A percentile compares a stretch with the other conserved stretches of the same genome.
phyloP scores from a whole-genome alignment of 108 stramenopile genomes.

The Stephanodiscus minutulus region DNA sequence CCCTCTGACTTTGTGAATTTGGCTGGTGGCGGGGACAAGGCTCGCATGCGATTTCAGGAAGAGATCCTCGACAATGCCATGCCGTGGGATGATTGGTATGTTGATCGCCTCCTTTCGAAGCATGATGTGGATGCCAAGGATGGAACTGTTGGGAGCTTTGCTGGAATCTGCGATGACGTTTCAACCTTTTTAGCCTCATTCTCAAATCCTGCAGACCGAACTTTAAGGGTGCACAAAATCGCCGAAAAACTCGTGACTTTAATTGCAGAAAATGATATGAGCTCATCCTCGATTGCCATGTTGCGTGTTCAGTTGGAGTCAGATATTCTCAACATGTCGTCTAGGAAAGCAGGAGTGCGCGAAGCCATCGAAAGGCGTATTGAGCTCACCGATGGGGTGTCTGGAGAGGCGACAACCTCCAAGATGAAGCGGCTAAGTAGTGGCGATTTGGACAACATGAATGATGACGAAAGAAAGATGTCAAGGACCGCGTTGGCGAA shows the following conservation, averaged over 20 bases:
- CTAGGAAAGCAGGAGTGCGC: slow-evolving; percentile 53
- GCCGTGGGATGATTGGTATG: slow-evolving; percentile 78
- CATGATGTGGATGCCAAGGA: slow-evolving; percentile 43
- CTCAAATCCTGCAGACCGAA: slow-evolving; percentile 58
- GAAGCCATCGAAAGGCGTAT: slow-evolving; percentile 44
- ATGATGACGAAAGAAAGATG: slow-evolving; percentile 29
- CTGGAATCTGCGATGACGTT: slow-evolving; percentile 58
- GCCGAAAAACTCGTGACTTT: slow-evolving; percentile 51
- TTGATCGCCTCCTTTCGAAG: slow-evolving; percentile 47
- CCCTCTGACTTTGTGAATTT: slow-evolving; percentile 80
- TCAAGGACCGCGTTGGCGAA: slow-evolving; percentile 28
- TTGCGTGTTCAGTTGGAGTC: slow-evolving; percentile 63
- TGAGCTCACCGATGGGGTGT: slow-evolving; percentile 36
- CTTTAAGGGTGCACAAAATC: slow-evolving; percentile 48
- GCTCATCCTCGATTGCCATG: slow-evolving; percentile 27
- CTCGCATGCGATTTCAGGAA: slow-evolving; percentile 33
- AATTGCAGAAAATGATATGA: slow-evolving; percentile 22
- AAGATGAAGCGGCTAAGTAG: slow-evolving; percentile 22
- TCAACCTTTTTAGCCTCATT: slow-evolving; percentile 66
- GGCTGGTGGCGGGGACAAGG: slow-evolving; percentile 31
- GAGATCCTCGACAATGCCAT: slow-evolving; percentile 57
- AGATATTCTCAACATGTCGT: slow-evolving; percentile 54
- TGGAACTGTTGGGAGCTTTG: slow-evolving; percentile 42
- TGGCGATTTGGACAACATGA: slow-evolving; percentile 15
- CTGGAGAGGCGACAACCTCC: slow-evolving; percentile 12